Base-by-base conservation (phyloP, 176 grass and related monocot genomes). In the Lolium rigidum region DNA sequence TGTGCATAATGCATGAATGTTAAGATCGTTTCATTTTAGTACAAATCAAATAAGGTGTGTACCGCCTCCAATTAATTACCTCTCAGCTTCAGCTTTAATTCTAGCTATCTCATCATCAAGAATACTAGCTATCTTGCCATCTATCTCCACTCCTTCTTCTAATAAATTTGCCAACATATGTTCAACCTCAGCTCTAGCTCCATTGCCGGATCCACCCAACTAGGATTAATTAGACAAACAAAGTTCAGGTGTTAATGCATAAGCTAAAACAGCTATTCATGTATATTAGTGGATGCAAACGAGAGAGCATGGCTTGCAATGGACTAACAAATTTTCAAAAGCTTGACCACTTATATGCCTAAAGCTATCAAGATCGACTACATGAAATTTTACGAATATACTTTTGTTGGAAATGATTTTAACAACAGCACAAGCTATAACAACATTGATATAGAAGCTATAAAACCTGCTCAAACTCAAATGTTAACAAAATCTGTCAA, bases 221-320 rank as follows among this genome's bases (percentile, higher is more conserved):
- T 75, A 75, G 16, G 15, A 76, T 84, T 75, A 84, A 84, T 83
- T 83, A 60, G 15, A 63, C 17, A 82, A 76, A 17, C 52, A 75
- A 50, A 51, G 35, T 39, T 17, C 47, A 51, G 47, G 52, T 17
- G 2, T 8, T 28, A 49, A 75, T 17, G 13, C 72, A 75, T 28
- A 15, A 75, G 7, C 12, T 51, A 75, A 52, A 51, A 43, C 18
- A 71, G 2, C 18, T 71, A 51, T 75, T 51, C 47, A 51, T 50
- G 72, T 25, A 75, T 28, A 47, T 51, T 74, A 50, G 69, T 22
- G 39, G 41, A 39, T 44, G 38, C 39, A 12, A 71, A 46, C 66
- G 1, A 41, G 28, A 9, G 28, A 37, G 3, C 18, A 38, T 68
- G 65, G 7, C 31, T 68, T 64, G 37, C n/a, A n/a, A n/a, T n/a